Evolutionary conservation across 1,139 yeast species (phyloP), one percentile per base, ranked within the genome.

Genomic region (Hemisphaericaspora xylanilytica): DNA sequence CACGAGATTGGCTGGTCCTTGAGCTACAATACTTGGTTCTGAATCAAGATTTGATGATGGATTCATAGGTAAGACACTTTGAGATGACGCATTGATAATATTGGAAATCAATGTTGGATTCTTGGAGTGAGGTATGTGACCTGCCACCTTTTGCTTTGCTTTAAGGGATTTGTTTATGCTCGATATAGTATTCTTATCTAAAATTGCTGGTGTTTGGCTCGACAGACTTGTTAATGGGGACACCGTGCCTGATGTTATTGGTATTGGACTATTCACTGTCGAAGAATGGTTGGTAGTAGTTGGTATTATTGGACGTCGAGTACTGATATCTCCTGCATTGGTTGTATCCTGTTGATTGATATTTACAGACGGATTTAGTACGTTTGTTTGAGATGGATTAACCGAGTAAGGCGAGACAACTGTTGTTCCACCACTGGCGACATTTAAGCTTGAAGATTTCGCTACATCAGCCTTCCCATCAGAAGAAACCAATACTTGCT

Each of bases 131-230:
- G 71, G 65, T 36, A 67, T 51, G 42, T 53, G 63, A 38, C 67
- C 66, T 12, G 28, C 20, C 36, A 68, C 60, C 42, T 65, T 64
- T 45, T 68, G 74, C 41, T 68, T 68, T 9, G 71, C 73, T 46
- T 65, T 67, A 31, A 68, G 50, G 3, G 73, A 63, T 45, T 67
- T 67, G 46, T 68, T 68, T 31, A 68, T 52, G 49, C 61, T 65
- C 26, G 68, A 52, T 31, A 68, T 63, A 27, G 63, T 58, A 24
- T 47, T 53, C 37, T 63, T 63, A 47, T 64, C 66, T 25, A 63
- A 47, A 17, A 52, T 50, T 6, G 47, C 28, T 13, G 40, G 52
- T 24, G 39, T 40, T 20, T 37, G 41, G 25, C 33, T 37, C n/a
- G 41, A 14, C 7, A 36, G 32, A 5, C 29, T 25, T 11, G 40